Percentiles rank a stretch among this genome's conserved stretches.
Evolutionary conservation across 345 rosid species (phyloP).

Genomic region (Melaleuca quinquenervia): DNA sequence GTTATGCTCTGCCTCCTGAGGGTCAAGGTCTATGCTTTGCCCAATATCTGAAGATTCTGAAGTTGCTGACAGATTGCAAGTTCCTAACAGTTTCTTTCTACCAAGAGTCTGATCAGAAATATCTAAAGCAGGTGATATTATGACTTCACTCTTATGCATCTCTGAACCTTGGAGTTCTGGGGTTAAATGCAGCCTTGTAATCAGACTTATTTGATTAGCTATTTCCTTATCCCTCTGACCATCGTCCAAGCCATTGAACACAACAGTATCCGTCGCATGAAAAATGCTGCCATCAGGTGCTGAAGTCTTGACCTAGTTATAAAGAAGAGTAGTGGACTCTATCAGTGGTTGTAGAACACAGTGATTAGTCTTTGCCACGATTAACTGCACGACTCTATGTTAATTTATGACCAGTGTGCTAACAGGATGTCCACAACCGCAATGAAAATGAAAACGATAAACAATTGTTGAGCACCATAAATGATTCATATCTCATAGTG

Average conservation of each 20-base stretch:
- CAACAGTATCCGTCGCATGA: slow-evolving; percentile 23
- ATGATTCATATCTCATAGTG: not conserved
- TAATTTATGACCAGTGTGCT: not conserved
- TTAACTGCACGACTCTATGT: not conserved
- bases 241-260: slow-evolving; percentile 18
- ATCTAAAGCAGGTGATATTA: slow-evolving; percentile 27
- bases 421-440: not conserved
- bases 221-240: slow-evolving; percentile 28
- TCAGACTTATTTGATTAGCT: slow-evolving; percentile 15
- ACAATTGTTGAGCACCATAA: not conserved
- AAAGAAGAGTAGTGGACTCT: not conserved
- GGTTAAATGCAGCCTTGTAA: slow-evolving; percentile 28
- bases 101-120: slow-evolving; percentile 16
- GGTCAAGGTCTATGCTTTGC: slow-evolving; percentile 31
- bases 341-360: not conserved
- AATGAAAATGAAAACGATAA: not conserved
- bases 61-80: slow-evolving; percentile 29
- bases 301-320: slow-evolving; percentile 38
- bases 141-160: slow-evolving; percentile 15
- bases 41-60: slow-evolving; percentile 18
- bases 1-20: slow-evolving; percentile 13
- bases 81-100: slow-evolving; percentile 14
- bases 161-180: slow-evolving; percentile 12
- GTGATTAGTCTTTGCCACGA: not conserved
- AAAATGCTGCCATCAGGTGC: slow-evolving; percentile 36